Evolutionary conservation across 192 early-diverging fungal species (phyloP), one percentile per base, ranked within the genome.

Genomic region (Rhizophagus sp.): DNA sequence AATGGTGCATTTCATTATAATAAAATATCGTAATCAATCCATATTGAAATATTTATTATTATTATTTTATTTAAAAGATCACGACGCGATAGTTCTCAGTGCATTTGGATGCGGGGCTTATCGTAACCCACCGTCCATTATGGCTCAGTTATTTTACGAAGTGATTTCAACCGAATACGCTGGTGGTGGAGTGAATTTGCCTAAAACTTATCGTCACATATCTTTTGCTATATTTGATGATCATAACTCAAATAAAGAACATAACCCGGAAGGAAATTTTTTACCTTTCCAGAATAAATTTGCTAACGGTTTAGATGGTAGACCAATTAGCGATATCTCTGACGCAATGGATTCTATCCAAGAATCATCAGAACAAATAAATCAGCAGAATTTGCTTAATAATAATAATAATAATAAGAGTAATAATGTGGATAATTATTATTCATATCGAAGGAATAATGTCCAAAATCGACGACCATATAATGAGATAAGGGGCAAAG

Each of bases 81-180:
- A 87, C 19, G 83, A 87, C 30, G 78, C 84, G 1, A 87, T 87
- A 71, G 85, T 87, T 7, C 64, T 87, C 17, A 82, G 81, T 6
- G 85, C 85, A 30, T 87, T 87, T 49, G 85, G 85, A 33, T 87
- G 85, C 33, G 85, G 85, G 25, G 81, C 83, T 13, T 61, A 83
- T 33, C 78, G 81, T 62, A 87, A 87, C 47, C 85, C 85, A 44
- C 80, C 85, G 12, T 76, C 79, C 17, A 83, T 84, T 5, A 33
- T 83, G 6, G 83, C 85, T 8, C 69, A 27, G 57, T 79, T 87
- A 65, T 87, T 87, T 76, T 83, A 85, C 49, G 82, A 87, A 44
- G 79, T 87, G 30, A 87, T 87, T 78, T 47, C 63, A 15, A 61
- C 76, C 15, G 82, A 81, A 24, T 87, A 85, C 39, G 81, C 82